phyloP scores from a whole-genome alignment of 192 early-diverging fungal genomes.

The Entomortierella parvispora region DNA sequence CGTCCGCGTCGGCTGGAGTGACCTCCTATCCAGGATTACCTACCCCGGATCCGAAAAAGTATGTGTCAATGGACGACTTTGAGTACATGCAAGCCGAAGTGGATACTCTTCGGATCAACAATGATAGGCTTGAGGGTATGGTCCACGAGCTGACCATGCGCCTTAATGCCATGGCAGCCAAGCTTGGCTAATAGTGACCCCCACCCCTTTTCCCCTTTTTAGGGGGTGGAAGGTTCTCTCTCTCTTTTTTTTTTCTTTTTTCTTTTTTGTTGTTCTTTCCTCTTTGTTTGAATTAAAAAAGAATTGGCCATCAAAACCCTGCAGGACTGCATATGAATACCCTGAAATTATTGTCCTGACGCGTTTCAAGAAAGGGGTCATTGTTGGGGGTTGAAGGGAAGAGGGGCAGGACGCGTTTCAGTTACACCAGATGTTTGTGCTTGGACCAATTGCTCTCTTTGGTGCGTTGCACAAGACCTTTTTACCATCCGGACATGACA shows the following conservation, averaged over 20 bases:
- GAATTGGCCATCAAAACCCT: too few relatives aligned
- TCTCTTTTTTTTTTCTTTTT: too few relatives aligned
- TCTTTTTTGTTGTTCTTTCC: too few relatives aligned
- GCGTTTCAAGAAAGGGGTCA: neutral
- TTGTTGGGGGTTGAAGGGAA: neutral
- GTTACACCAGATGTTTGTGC: neutral
- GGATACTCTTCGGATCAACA: slow-evolving; percentile 41
- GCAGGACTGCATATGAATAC: too few relatives aligned
- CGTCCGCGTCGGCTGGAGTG: slow-evolving; percentile 13
- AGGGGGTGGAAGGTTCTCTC: too few relatives aligned
- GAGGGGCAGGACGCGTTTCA: neutral
- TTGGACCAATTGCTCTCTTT: neutral
- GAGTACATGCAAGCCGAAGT: slow-evolving; percentile 53
- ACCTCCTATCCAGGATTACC: slow-evolving; percentile 4
- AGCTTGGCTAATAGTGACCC: slow-evolving; percentile 30
- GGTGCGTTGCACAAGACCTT: too few relatives aligned
- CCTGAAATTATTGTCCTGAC: neutral
- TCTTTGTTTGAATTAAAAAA: too few relatives aligned
- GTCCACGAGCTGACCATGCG: slow-evolving; percentile 39
- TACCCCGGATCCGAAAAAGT: slow-evolving; percentile 28
- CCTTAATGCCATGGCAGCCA: slow-evolving; percentile 24
- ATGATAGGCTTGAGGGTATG: slow-evolving; percentile 41
- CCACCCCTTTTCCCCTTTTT: too few relatives aligned
- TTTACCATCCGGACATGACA: too few relatives aligned
- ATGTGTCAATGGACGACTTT: slow-evolving; percentile 44